These are phyloP conservation scores for Globisporangium echinulatum DNA, from an alignment of 352 stramenopile species.

Conservation along the genomic window DNA sequence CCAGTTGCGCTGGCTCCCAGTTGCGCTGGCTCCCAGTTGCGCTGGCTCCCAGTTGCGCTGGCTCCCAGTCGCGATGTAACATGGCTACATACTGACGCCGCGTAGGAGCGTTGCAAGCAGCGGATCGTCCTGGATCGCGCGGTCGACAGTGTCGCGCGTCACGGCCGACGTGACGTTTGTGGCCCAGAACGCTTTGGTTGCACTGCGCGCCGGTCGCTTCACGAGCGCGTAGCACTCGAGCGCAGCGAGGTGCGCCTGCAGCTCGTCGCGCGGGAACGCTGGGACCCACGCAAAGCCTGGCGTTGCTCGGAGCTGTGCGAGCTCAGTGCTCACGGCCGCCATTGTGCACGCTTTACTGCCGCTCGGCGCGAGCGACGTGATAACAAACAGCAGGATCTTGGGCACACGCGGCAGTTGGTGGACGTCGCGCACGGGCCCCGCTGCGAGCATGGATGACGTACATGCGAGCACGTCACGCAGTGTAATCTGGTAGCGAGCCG, in stretches of 20 bases:
- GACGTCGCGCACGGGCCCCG: slow-evolving; percentile 41
- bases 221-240: slow-evolving; percentile 71
- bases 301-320: slow-evolving; percentile 28
- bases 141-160: slow-evolving; percentile 31
- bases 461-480: slow-evolving; percentile 34
- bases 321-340: slow-evolving; percentile 37
- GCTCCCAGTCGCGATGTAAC: no score
- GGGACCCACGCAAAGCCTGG: slow-evolving; percentile 50
- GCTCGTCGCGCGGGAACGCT: slow-evolving; percentile 45
- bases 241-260: slow-evolving; percentile 51
- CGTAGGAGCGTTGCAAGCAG: slow-evolving; percentile 29
- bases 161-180: slow-evolving; percentile 42
- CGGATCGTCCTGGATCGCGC: slow-evolving; percentile 40
- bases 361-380: slow-evolving; percentile 45
- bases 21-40: no score
- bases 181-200: slow-evolving; percentile 34
- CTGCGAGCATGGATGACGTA: slow-evolving; percentile 28
- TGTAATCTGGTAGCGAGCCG: slow-evolving; percentile 15
- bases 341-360: slow-evolving; percentile 30
- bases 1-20: no score
- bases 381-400: slow-evolving; percentile 61
- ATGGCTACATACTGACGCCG: neutral
- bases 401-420: slow-evolving; percentile 53
- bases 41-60: no score
- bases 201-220: slow-evolving; percentile 22